Base-by-base conservation (phyloP, 2,329 filamentous ascomycete genomes). In the Fusarium sp. region DNA sequence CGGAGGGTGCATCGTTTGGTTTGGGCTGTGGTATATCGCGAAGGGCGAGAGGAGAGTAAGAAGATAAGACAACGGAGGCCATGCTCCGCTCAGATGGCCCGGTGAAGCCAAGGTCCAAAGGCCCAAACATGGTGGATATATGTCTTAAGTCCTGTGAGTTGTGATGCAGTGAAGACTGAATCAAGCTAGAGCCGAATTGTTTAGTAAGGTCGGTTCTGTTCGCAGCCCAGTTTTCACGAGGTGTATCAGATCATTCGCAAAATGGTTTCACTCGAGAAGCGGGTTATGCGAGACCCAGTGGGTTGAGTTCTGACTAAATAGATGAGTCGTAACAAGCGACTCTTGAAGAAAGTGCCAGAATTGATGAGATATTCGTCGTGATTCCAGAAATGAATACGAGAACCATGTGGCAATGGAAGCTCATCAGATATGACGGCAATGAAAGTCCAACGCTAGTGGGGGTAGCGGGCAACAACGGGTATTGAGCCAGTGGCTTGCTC, bases 1-100 rank as follows among this genome's bases (percentile, higher is more conserved):
- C 76, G 6, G 74, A 60, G 11, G 81, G 79, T 3, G 80, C 76
- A 63, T 84, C 83, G 10, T 74, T 78, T 1, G 85, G 85, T 0
- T 78, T 70, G 3, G 86, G 86, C 61, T 82, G 84, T 10, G 76
- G 80, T 10, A 87, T 77, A 57, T 80, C 72, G 43, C 78, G 78
- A 18, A 87, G 81, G 36, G 71, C 67, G 7, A 71, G 37, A 10
- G 77, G 77, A 17, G 76, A 76, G 66, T 79, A 78, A 11, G 66
- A 53, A 20, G 70, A 72, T 17, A 74, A 66, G 15, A 69, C 66
- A 31, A 77, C 40, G 14, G 72, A 70, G 14, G 69, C 53, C 49
- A 76, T 63, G 42, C 69, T 58, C 29, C 43, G 57, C 27, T 70
- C 56, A 25, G 54, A 51, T 23, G 58, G 56, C 58, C 67, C 62